Percentiles rank a stretch among this genome's conserved stretches.
Conservation (phyloP, 805 yeast species). For the Tetrapisispora pingtungensis region DNA sequence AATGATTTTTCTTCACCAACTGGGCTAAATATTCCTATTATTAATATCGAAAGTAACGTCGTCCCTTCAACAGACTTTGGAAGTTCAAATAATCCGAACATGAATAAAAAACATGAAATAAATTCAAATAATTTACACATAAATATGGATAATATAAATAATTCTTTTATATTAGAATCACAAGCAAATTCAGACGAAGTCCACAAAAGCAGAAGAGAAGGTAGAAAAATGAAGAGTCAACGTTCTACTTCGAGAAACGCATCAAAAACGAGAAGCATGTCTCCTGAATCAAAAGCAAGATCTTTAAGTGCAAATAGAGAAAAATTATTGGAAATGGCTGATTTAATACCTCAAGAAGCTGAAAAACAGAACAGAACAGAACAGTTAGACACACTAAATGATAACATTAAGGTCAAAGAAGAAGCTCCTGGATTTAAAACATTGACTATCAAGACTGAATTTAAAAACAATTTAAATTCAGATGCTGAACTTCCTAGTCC, state of each 20-base stretch:
- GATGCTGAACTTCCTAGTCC: slow-evolving; percentile 1
- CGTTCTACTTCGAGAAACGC: slow-evolving; percentile 11
- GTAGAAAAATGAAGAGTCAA: slow-evolving; percentile 18
- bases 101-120: background rate
- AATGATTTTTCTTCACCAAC: background rate
- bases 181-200: background rate
- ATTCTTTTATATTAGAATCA: background rate
- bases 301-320: slow-evolving; percentile 26
- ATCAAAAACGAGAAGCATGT: slow-evolving; percentile 11
- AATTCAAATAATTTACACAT: background rate
- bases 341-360: slow-evolving; percentile 6
- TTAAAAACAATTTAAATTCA: background rate
- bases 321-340: slow-evolving; percentile 24
- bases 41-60: slow-evolving; percentile 1
- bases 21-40: background rate
- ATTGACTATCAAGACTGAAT: background rate
- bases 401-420: background rate
- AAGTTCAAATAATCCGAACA: background rate
- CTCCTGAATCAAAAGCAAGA: slow-evolving; percentile 24
- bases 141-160: background rate
- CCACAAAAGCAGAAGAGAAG: slow-evolving; percentile 21
- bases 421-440: background rate
- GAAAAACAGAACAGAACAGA: background rate
- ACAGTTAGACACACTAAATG: too few species aligned
- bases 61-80: background rate